Evolutionary conservation across 805 yeast genomes (phyloP), one percentile per base, ranked within the genome.

Genomic region (Saturnispora kantuleensis): DNA sequence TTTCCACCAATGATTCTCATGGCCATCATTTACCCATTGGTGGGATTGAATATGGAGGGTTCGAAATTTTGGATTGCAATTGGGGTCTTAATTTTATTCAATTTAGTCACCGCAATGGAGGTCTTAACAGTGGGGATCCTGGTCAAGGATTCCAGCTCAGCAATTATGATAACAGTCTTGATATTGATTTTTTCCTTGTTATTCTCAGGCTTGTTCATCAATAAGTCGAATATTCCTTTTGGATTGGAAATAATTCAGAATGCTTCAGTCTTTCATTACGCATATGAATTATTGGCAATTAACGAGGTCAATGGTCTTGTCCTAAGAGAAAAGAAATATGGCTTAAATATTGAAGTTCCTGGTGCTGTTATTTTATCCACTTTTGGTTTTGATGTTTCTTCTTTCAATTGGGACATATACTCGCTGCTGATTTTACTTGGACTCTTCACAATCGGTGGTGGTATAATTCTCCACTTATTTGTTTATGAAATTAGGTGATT

Each of bases 311-410:
- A 81, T 56, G 84, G 86, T 31, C 71, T 93, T 58, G 79, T 86
- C 11, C 70, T 93, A 54, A 78, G 77, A 50, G 98, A 93, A 59
- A 81, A 78, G 59, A 93, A 93, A 64, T 90, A 82, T 57, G 98
- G 98, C 0, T 71, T 93, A 36, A 84, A 89, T 38, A 90, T 93
- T 54, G 96, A 88, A 62, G 94, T 93, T 12, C 98, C 98, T 0
- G 98, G 98, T 10, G 97, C 98, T 2, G 94, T 95, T 1, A 93
- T 93, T 45, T 71, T 93, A 53, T 84, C 95, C 53, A 87, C 97
- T 0, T 93, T 93, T 68, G 98, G 98, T 0, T 93, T 93, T 62
- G 76, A 85, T 52, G 90, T 86, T 11, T 77, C 79, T 18, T 93
- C 89, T 2, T 74, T 84, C 44, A 63, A 76, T 62, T 68, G 69